Base-by-base conservation (phyloP, 208 protist genomes). In the Leishmania turanica region DNA sequence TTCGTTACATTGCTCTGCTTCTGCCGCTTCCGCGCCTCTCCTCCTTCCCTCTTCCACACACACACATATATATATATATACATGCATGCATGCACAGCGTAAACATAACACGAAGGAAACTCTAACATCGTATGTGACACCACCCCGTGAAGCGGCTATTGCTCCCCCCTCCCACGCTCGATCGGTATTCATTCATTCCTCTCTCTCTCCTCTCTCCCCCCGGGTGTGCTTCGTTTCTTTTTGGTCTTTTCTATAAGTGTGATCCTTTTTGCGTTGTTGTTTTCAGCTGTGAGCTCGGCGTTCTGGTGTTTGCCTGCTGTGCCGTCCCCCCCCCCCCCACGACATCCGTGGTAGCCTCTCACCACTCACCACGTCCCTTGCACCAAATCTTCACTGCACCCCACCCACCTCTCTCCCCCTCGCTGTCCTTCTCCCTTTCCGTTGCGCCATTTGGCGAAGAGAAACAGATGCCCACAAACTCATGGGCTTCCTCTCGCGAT, bases 401-500 rank as follows among this genome's bases (percentile, higher is more conserved):
- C 24, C 58, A 64, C 58, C 9, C 27, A 9, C 58, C 21, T 31
- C 27, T 34, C 58, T 31, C 66, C 17, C 24, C 21, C 21, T 40
- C 19, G 7, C 31, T 31, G 8, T 21, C 45, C 1, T 51, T 34
- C 42, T 54, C 11, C 62, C 31, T 40, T 68, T 19, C 31, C 9
- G 31, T 40, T 31, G 5, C 31, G 40, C 31, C 15, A 5, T 68
- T 68, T 68, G 0, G 40, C 65, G 24, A 21, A 45, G 66, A 5
- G 2, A 8, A 49, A 49, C 76, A 70, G 15, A 87, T 90, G 78
- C 47, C 84, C 24, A 34, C 70, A 53, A 84, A 80, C 40, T 64
- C 83, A 47, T 95, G 92, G 89, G 75, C 86, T 4, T 93, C 87
- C 34, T 83, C 88, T 27, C 89, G 85, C 65, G 90, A 92, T 72